Percentiles rank a stretch among this genome's conserved stretches.
These are phyloP conservation scores for Dioszegia aurantiaca DNA, from an alignment of 768 basidiomycete species.

Conservation along the genomic window DNA sequence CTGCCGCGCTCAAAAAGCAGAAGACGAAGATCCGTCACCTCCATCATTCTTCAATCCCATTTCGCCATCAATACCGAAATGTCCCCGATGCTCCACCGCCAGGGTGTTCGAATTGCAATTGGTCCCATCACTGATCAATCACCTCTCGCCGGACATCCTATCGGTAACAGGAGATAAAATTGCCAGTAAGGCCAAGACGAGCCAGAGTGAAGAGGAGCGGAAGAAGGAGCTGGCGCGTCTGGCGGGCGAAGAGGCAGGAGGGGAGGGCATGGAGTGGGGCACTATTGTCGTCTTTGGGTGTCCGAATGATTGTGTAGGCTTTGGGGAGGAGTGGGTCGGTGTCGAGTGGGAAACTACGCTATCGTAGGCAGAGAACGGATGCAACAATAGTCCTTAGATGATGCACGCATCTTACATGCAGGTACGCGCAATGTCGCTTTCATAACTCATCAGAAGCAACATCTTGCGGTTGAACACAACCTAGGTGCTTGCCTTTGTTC, in stretches of 20 bases:
- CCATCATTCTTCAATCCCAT: slow-evolving; percentile 50
- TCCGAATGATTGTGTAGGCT: slow-evolving; percentile 64
- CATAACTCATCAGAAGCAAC: too few relatives aligned
- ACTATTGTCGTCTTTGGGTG: slow-evolving; percentile 87
- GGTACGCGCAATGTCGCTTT: too few relatives aligned
- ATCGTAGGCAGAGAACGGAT: neutral
- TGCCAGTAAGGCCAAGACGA: slow-evolving; percentile 31
- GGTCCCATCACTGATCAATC: slow-evolving; percentile 87
- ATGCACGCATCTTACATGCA: too few relatives aligned
- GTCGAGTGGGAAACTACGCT: slow-evolving; percentile 47
- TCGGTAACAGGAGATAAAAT: slow-evolving; percentile 35
- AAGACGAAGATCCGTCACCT: slow-evolving; percentile 34
- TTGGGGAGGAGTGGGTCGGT: slow-evolving; percentile 49
- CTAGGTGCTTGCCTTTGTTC: too few relatives aligned
- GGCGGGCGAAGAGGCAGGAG: slow-evolving; percentile 55
- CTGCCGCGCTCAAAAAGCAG: slow-evolving; percentile 22
- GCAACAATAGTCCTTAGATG: too few relatives aligned
- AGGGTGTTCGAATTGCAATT: slow-evolving; percentile 89
- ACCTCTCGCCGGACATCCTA: slow-evolving; percentile 56
- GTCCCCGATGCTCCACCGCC: slow-evolving; percentile 64
- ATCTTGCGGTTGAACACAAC: too few relatives aligned
- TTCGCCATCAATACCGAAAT: slow-evolving; percentile 61
- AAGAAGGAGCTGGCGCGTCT: slow-evolving; percentile 61
- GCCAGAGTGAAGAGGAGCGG: slow-evolving; percentile 66
- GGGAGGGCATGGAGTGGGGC: slow-evolving; percentile 87